Evolutionary conservation across 78 protist species (phyloP).

Genomic region (Tieghemostelium lacteum): DNA sequence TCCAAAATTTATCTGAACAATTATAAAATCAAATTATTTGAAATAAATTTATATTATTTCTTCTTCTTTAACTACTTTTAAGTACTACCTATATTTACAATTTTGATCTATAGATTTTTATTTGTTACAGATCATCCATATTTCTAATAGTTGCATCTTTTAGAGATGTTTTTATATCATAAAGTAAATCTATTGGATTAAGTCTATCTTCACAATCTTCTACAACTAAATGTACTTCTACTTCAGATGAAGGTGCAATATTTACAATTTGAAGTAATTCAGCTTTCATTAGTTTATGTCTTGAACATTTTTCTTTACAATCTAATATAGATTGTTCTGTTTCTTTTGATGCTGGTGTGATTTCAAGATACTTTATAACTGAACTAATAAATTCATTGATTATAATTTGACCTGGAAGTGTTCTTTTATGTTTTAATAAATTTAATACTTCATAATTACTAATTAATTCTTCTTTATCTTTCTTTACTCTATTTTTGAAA

Average conservation of each 20-base stretch:
- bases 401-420: slow-evolving; percentile 27
- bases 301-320: not conserved
- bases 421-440: slow-evolving; percentile 54
- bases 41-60: not conserved
- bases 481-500: slow-evolving; percentile 7
- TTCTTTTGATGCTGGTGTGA: slow-evolving; percentile 50
- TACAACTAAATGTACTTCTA: slow-evolving; percentile 61
- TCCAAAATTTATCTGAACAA: not conserved
- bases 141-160: slow-evolving; percentile 24
- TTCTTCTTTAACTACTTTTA: not conserved
- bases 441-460: slow-evolving; percentile 56
- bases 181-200: not conserved
- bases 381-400: slow-evolving; percentile 39
- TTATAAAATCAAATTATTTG: not conserved
- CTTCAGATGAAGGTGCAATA: slow-evolving; percentile 59
- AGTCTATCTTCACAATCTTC: slow-evolving; percentile 52
- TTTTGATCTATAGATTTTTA: not conserved
- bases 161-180: not conserved
- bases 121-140: not conserved
- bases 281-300: not conserved
- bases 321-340: not conserved
- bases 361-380: slow-evolving; percentile 14
- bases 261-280: slow-evolving; percentile 61
- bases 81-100: not conserved
- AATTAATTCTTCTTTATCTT: slow-evolving; percentile 45